Evolutionary conservation across 1,284 basidiomycete genomes (phyloP).

Genomic region (Meira nashicola): DNA sequence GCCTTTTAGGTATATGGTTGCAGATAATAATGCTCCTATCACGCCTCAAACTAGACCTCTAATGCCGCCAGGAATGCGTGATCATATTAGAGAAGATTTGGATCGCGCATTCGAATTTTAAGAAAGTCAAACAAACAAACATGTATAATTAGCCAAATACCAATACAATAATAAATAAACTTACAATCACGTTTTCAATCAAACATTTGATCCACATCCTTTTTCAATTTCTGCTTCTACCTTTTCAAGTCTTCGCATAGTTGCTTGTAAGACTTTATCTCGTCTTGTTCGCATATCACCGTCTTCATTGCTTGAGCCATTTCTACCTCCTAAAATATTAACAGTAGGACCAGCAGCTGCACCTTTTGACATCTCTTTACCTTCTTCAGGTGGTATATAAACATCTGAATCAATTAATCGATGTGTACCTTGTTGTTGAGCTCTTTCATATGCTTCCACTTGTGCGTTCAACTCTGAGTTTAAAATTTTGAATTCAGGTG

Average conservation of each 20-base stretch:
- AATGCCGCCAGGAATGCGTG: slow-evolving; percentile 40
- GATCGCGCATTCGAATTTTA: slow-evolving; percentile 41
- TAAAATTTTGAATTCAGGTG: slow-evolving; percentile 44
- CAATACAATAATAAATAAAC: background rate
- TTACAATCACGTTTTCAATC: background rate
- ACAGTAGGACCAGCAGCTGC: background rate
- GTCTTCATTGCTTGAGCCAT: background rate
- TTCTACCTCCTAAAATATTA: slow-evolving; percentile 11
- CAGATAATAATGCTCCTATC: slow-evolving; percentile 4
- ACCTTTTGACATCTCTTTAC: background rate
- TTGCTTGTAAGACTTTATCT: slow-evolving; percentile 25
- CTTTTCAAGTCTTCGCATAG: slow-evolving; percentile 30
- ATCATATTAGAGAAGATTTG: slow-evolving; percentile 36
- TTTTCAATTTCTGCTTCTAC: slow-evolving; percentile 16
- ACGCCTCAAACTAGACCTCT: slow-evolving; percentile 19
- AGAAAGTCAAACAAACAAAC: background rate
- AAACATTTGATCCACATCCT: slow-evolving; percentile 11
- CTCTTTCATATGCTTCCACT: slow-evolving; percentile 33
- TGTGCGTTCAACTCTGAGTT: slow-evolving; percentile 45
- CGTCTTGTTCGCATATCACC: slow-evolving; percentile 22
- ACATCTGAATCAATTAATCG: slow-evolving; percentile 24
- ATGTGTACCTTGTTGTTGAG: slow-evolving; percentile 19
- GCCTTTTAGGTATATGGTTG: slow-evolving; percentile 45
- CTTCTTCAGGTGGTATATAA: slow-evolving; percentile 22
- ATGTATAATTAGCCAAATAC: background rate